phyloP scores from a whole-genome alignment of 148 eudicot genomes.

The Gaultheria prostrata region DNA sequence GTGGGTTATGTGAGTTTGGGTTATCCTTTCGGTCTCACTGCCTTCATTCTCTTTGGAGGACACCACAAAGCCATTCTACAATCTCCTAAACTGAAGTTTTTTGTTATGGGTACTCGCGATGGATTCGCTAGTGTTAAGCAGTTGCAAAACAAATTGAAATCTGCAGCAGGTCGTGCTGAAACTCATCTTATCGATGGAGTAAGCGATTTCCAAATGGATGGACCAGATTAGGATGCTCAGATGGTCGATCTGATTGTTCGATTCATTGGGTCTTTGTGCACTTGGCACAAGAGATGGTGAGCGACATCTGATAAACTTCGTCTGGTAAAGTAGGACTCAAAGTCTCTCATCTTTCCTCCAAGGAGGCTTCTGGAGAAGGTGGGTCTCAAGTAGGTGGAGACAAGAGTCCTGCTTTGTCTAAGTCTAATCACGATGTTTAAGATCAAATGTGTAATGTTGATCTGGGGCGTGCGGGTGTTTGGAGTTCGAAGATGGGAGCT shows the following conservation, averaged over 20 bases:
- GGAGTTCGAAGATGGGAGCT: background rate
- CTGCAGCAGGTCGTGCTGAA: constrained; percentile 67
- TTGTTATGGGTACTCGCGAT: constrained; percentile 83
- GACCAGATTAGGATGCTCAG: constrained; percentile 69
- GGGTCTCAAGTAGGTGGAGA: background rate
- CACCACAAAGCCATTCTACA: constrained; percentile 65
- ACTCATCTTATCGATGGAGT: constrained; percentile 78
- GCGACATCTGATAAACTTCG: background rate
- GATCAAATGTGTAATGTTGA: background rate
- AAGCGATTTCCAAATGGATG: constrained; percentile 89
- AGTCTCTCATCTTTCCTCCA: background rate
- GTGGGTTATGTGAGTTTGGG: constrained; percentile 50
- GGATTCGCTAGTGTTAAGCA: constrained; percentile 90
- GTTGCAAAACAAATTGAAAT: constrained; percentile 63
- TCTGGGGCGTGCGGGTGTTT: background rate
- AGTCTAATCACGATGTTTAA: background rate
- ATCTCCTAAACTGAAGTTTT: constrained; percentile 74
- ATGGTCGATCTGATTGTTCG: constrained; percentile 62
- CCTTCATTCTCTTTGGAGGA: constrained; percentile 51
- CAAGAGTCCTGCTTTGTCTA: background rate
- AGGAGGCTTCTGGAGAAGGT: too few relatives aligned
- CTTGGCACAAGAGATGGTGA: background rate
- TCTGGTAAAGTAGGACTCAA: background rate
- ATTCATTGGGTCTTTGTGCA: constrained; percentile 51
- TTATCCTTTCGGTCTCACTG: constrained; percentile 46